phyloP scores from a whole-genome alignment of 2,329 filamentous ascomycete species.

The Cryphonectria radicalis region DNA sequence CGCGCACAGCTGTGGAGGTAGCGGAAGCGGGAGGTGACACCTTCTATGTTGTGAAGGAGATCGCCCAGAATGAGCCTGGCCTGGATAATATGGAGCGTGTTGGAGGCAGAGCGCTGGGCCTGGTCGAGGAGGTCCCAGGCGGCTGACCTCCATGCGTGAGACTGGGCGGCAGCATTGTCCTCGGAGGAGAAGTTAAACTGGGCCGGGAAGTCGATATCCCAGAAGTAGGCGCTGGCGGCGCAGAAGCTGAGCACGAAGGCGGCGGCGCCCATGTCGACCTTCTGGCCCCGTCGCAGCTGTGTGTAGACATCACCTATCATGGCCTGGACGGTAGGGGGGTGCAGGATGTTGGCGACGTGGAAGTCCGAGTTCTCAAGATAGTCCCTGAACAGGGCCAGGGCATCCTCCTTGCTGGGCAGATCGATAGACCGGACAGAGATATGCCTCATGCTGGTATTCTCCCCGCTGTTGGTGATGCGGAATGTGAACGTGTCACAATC shows the following conservation, averaged over 20 bases:
- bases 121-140: constrained; percentile 43
- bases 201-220: constrained; percentile 19
- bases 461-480: constrained; percentile 6
- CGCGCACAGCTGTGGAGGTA: constrained; percentile 38
- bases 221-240: constrained; percentile 39
- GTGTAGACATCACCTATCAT: constrained; percentile 33
- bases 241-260: constrained; percentile 37
- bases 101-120: constrained; percentile 36
- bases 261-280: constrained; percentile 31
- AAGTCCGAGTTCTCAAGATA: constrained; percentile 36
- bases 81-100: constrained; percentile 43
- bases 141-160: constrained; percentile 39
- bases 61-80: constrained; percentile 45
- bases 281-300: constrained; percentile 23
- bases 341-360: constrained; percentile 20
- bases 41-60: constrained; percentile 45
- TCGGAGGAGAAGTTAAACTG: constrained; percentile 29
- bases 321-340: constrained; percentile 33
- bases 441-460: background rate
- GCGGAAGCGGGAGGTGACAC: constrained; percentile 40
- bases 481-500: constrained; percentile 22
- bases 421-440: constrained; percentile 14
- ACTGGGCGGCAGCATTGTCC: constrained; percentile 29
- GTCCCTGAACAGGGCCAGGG: constrained; percentile 35
- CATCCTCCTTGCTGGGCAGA: constrained; percentile 31